Evolutionary conservation across 306 rosid species (phyloP), one percentile per base, ranked within the genome.

Genomic region (Hippophae gyantsensis): DNA sequence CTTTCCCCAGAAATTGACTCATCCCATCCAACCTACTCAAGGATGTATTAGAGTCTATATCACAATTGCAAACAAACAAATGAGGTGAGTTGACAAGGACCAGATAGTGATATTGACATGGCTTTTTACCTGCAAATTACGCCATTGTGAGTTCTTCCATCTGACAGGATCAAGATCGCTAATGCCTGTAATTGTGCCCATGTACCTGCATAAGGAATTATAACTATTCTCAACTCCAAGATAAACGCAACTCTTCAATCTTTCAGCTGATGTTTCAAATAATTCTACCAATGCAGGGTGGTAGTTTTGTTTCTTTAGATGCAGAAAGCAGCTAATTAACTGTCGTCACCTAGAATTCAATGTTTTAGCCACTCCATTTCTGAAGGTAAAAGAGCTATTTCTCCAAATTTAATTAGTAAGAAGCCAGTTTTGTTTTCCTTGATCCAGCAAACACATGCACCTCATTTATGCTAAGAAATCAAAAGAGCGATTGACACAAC

Each of bases 91-190:
- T n/a, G 23, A 49, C 49, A 46, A 57, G 23, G 51, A 48, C 25
- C 47, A 55, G 58, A 23, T 38, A 56, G 52, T 10, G n/a, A 57
- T 18, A 18, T 18, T n/a, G 41, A 48, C 55, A 42, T 43, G 48
- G 72, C 55, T 42, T 56, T 11, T 9, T 68, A 88, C 99, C 95
- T 86, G 99, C 79, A 92, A 78, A 79, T 84, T 92, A 48, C 95
- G 94, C 99, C 99, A 92, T 72, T 88, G 97, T 12, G 99, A 92
- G 71, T 71, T 86, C 76, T 88, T 92, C 99, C 99, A 92, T 75
- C 95, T 79, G 69, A 78, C 80, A 60, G 97, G 81, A 77, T 92
- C 99, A 60, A 92, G 84, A 73, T 92, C 99, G 69, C 78, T 82
- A 69, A 85, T 79, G 43, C 99, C 99, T 32, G 95, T 92, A 61